Evolutionary conservation across 2,329 filamentous ascomycete genomes (phyloP), one percentile per base, ranked within the genome.

Genomic region (Trichophyton equinum): DNA sequence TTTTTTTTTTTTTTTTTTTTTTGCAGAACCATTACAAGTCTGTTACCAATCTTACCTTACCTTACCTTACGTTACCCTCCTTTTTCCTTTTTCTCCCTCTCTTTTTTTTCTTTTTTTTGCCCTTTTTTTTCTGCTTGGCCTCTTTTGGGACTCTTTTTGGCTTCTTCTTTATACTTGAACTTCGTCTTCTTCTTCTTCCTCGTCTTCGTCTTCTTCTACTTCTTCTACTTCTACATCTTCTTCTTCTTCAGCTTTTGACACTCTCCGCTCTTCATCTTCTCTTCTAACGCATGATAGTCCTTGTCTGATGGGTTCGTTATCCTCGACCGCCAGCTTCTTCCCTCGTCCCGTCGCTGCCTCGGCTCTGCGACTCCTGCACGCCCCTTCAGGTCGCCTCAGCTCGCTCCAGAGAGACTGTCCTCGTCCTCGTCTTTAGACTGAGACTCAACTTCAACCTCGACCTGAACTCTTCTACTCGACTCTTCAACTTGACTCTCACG

Each of bases 291-390:
- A 73, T 42, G 73, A 73, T 71, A 15, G 44, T 25, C 69, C 7
- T 64, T 65, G 61, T 71, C 68, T 44, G 70, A 71, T 61, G 74
- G 72, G 70, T 73, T 74, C 66, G 67, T 62, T 62, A 62, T 68
- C 62, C 62, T 46, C 30, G 30, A 15, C 62, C 64, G 44, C 33
- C 33, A 38, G 69, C 67, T 63, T 76, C 72, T 27, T 70, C 69
- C 67, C 57, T 59, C 61, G 69, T 71, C 59, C 66, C 72, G 55
- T 78, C 69, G 69, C 81, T 80, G 66, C 77, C 79, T 68, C 76
- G 72, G 57, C 68, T 65, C 68, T 59, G 77, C 75, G 74, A 75
- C 71, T 84, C 81, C 66, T 63, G 38, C 84, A 82, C 67, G 81
- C 74, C 62, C 76, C 71, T 36, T 75, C 76, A 51, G 77, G 78